Conservation (phyloP, 345 rosid genomes). For the Hypericum perforatum region DNA sequence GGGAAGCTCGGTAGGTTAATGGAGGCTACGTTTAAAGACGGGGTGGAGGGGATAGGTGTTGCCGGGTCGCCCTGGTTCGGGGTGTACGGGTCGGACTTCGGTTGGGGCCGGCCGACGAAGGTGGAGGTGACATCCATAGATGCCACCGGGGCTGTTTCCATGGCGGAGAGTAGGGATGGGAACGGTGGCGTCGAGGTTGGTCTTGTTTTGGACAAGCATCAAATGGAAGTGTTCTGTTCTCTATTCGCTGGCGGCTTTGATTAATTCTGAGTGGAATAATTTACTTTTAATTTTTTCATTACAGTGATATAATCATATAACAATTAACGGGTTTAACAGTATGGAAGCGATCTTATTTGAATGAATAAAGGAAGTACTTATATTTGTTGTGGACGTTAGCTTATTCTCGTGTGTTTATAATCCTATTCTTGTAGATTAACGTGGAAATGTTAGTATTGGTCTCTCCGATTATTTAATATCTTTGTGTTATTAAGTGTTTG, state of each 20-base stretch:
- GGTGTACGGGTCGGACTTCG: background rate
- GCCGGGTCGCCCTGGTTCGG: background rate
- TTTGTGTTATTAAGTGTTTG: too few species aligned
- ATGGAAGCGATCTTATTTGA: too few species aligned
- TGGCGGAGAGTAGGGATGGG: slow-evolving; percentile 3
- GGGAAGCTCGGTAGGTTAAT: background rate
- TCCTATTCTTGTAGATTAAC: too few species aligned
- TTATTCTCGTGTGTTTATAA: too few species aligned
- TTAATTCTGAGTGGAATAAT: too few species aligned
- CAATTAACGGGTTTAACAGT: too few species aligned
- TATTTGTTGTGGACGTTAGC: too few species aligned
- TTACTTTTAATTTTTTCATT: too few species aligned
- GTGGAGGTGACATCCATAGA: slow-evolving; percentile 3
- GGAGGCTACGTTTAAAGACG: background rate
- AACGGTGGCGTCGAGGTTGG: slow-evolving; percentile 5
- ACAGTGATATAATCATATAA: too few species aligned
- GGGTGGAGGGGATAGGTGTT: background rate
- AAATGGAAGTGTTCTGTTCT: background rate
- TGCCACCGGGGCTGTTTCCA: background rate
- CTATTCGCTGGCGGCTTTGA: background rate
- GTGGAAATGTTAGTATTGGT: too few species aligned
- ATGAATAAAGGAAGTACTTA: too few species aligned
- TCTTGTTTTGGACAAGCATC: background rate
- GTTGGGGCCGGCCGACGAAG: background rate
- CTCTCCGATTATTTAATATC: too few species aligned